Base-by-base conservation (phyloP, 345 rosid genomes). In the Lepidium aucheri region DNA sequence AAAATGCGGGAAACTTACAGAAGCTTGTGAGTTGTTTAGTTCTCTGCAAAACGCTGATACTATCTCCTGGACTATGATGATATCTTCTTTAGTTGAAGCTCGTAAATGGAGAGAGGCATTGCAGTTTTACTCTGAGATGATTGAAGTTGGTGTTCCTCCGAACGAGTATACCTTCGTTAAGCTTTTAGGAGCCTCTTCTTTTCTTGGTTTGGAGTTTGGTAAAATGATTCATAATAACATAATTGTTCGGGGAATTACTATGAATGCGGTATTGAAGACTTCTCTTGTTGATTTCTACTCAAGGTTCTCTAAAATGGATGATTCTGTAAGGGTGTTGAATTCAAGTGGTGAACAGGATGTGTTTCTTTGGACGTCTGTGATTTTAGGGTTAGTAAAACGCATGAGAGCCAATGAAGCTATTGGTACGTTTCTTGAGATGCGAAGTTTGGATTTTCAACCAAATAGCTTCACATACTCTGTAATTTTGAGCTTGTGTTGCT, bases 1-100 rank as follows among this genome's bases (percentile, higher is more conserved):
- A 40, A 84, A 80, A 73, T 78, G 76, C 30, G 81, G 70, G 60
- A 45, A 20, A 22, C 36, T 41, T 39, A 77, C 74, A 61, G 90
- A 85, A 40, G 82, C 84, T 26, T 60, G 45, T 59, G 74, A 72
- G 51, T 26, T 83, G 24, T 87, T 87, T 73, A 24, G 55, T 38
- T 62, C 52, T 17, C 62, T 78, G 65, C 80, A 68, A 12, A 78
- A 71, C 64, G 46, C 67, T 3, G 94, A 90, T 67, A 69, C 74
- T 5, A 74, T 87, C 73, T 75, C 83, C n/a, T 85, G 91, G 96
- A 85, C 94, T 4, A 64, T 74, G 40, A 76, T 87, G 85, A 84
- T 90, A 44, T 77, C 89, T 68, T 82, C 85, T 12, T 65, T 73
- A 18, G 76, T 80, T 53, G 80, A 72, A 72, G 84, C 72, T 43